Base-by-base conservation (phyloP, 306 rosid species). In the Vigna mungo region DNA sequence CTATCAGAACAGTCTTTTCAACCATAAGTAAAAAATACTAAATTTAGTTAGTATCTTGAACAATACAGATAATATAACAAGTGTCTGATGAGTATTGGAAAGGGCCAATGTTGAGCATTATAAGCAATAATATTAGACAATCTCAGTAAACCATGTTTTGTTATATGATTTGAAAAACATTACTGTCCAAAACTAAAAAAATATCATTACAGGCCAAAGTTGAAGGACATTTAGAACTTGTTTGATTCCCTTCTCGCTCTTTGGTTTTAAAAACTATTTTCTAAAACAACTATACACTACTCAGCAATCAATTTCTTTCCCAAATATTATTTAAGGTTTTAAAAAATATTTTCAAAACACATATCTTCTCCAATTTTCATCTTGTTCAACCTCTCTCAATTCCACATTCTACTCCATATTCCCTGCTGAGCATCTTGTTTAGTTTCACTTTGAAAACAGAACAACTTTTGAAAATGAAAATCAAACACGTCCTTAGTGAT, bases 1-100 rank as follows among this genome's bases (percentile, higher is more conserved):
- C 97, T 74, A 92, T 75, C 20, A 92, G 90, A 44, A 87, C 80
- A 78, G 89, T 90, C 98, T 92, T 86, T 63, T 8, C 64, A 68
- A 47, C 60, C 72, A 64, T 80, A 6, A 54, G 52, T 75, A 36
- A 81, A 55, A 79, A 75, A 36, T 51, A 83, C 17, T 60, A 48
- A 46, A 77, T 32, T 20, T 16, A 25, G 61, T 74, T 47, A 78
- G 74, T 69, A 75, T 46, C 71, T 78, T 66, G 44, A 47, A 79
- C 68, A 58, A 77, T 72, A 23, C 2, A 18, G 72, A 68, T 9
- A 18, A 43, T 32, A 82, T 11, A 46, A 55, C 7, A 68, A 53
- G 21, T 30, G 54, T 30, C 55, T 59, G 53, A 65, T 9, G 16
- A 39, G 51, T 34, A 25, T 8, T 64, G 30, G 44, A 63, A 14